A percentile compares a stretch with the other conserved stretches of the same genome.
These are phyloP conservation scores for Scleroderma bovista DNA, from an alignment of 768 basidiomycete genomes.

Conservation along the genomic window DNA sequence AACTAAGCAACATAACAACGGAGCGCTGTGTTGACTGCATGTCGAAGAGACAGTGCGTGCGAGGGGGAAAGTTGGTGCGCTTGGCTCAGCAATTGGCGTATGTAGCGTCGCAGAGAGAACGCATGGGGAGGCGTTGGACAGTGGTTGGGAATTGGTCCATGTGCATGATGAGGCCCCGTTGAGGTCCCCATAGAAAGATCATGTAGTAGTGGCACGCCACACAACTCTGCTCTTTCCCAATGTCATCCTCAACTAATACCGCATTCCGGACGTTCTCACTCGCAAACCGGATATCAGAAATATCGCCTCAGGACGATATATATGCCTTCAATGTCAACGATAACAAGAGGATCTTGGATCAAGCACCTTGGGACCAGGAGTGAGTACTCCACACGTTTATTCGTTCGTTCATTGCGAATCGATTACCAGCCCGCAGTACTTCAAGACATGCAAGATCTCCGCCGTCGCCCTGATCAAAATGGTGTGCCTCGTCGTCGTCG, in stretches of 20 bases:
- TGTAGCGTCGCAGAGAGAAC: slow-evolving; percentile 10
- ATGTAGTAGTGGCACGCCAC: no score
- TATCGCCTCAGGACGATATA: slow-evolving; percentile 75
- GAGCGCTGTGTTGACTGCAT: slow-evolving; percentile 50
- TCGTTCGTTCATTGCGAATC: not conserved
- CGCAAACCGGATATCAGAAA: slow-evolving; percentile 61
- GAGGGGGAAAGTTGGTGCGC: slow-evolving; percentile 20
- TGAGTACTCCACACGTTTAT: slow-evolving; percentile 29
- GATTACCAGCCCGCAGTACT: slow-evolving; percentile 63
- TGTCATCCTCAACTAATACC: slow-evolving; percentile 41
- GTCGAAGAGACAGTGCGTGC: slow-evolving; percentile 65
- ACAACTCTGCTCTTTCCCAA: not conserved
- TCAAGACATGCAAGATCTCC: slow-evolving; percentile 91
- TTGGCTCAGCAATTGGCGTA: slow-evolving; percentile 6
- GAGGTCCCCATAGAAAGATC: no score
- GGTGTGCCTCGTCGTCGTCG: slow-evolving; percentile 37
- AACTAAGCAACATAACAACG: no score
- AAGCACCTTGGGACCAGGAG: slow-evolving; percentile 86
- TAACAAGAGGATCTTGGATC: slow-evolving; percentile 60
- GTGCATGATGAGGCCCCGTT: slow-evolving; percentile 33
- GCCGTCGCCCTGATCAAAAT: slow-evolving; percentile 96
- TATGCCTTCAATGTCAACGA: slow-evolving; percentile 67
- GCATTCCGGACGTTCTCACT: slow-evolving; percentile 73
- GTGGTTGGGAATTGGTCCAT: slow-evolving; percentile 10
- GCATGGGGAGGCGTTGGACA: slow-evolving; percentile 14